Percentiles rank a stretch among this genome's conserved stretches.
phyloP scores from a whole-genome alignment of 345 rosid species.

The Sonneratia alba region DNA sequence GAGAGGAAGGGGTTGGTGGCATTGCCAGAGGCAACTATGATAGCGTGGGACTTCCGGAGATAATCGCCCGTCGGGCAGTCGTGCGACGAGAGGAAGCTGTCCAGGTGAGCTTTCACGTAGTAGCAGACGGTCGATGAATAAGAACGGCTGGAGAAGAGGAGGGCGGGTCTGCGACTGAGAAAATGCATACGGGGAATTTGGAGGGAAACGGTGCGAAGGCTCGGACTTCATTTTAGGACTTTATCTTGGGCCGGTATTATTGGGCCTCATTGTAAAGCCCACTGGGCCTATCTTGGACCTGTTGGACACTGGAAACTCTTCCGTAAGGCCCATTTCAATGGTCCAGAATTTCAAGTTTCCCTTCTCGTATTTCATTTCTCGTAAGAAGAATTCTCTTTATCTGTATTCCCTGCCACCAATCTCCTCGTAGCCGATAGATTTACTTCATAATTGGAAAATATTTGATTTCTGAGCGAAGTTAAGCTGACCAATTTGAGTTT shows the following conservation, averaged over 20 bases:
- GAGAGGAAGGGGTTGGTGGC: constrained; percentile 42
- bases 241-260: not conserved
- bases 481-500: too few relatives aligned
- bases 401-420: too few relatives aligned
- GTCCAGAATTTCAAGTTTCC: too few relatives aligned
- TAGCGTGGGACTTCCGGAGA: constrained; percentile 36
- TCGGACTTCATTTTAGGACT: not conserved
- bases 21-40: constrained; percentile 41
- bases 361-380: too few relatives aligned
- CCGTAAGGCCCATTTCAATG: too few relatives aligned
- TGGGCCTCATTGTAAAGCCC: not conserved
- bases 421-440: too few relatives aligned
- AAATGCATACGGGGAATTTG: not conserved
- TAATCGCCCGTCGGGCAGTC: constrained; percentile 16
- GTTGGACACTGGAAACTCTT: too few relatives aligned
- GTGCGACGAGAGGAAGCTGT: constrained; percentile 22
- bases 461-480: too few relatives aligned
- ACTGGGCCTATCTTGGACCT: too few relatives aligned
- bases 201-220: not conserved
- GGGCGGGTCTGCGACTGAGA: not conserved
- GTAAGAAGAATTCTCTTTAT: too few relatives aligned
- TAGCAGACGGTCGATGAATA: constrained; percentile 19
- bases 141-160: not conserved
- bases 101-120: constrained; percentile 28
- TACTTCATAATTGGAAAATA: too few relatives aligned